phyloP scores from a whole-genome alignment of 2,329 filamentous ascomycete genomes.

The Ascochyta clinopodiicola region DNA sequence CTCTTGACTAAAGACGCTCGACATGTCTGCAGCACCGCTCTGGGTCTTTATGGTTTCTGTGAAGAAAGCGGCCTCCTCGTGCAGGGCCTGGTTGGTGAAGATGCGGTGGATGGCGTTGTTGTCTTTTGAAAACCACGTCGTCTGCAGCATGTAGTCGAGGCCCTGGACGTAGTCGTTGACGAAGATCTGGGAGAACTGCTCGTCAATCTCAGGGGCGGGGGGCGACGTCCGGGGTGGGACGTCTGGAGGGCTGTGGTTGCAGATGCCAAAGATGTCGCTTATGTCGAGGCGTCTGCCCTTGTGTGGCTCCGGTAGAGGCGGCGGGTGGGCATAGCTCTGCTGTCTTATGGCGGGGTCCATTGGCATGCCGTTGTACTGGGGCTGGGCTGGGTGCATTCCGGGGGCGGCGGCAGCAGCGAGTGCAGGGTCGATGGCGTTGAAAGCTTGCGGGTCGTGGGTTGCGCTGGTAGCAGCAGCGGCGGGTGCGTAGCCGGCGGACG shows the following conservation, averaged over 20 bases:
- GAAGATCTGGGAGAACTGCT: slow-evolving; percentile 43
- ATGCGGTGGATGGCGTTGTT: slow-evolving; percentile 58
- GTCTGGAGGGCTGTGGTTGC: slow-evolving; percentile 44
- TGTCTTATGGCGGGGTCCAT: slow-evolving; percentile 43
- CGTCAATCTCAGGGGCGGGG: slow-evolving; percentile 38
- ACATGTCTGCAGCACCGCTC: slow-evolving; percentile 37
- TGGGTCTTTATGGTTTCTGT: slow-evolving; percentile 42
- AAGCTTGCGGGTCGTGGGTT: slow-evolving; percentile 56
- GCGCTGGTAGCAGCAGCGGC: slow-evolving; percentile 45
- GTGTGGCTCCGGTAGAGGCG: slow-evolving; percentile 26
- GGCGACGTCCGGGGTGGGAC: slow-evolving; percentile 39
- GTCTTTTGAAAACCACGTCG: slow-evolving; percentile 75
- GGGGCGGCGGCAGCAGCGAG: slow-evolving; percentile 57
- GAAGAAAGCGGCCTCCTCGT: slow-evolving; percentile 46
- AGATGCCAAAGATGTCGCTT: slow-evolving; percentile 44
- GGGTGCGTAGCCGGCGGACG: slow-evolving; percentile 51
- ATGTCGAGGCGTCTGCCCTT: slow-evolving; percentile 47
- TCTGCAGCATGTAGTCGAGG: slow-evolving; percentile 62
- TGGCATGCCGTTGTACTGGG: slow-evolving; percentile 40
- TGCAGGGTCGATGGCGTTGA: slow-evolving; percentile 70
- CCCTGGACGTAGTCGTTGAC: slow-evolving; percentile 45
- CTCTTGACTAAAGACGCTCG: slow-evolving; percentile 59
- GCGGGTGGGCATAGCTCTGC: slow-evolving; percentile 21
- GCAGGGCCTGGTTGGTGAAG: slow-evolving; percentile 54
- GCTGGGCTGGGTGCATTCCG: slow-evolving; percentile 36